Conservation (phyloP, 2,329 filamentous ascomycete genomes). For the Clathrospora elynae region DNA sequence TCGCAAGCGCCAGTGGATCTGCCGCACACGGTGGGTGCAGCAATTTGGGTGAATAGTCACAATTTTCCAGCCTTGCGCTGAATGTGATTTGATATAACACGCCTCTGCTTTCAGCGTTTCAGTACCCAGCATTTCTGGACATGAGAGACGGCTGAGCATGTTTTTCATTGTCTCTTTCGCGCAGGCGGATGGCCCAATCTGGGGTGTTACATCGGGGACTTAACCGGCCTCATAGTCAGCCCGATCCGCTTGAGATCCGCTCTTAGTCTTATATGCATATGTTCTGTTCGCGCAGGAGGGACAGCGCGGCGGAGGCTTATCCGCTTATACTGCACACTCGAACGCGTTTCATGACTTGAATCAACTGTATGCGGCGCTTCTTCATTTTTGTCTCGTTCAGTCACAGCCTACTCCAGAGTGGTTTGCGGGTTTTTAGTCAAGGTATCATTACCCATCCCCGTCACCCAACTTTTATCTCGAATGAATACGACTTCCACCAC, state of each 20-base stretch:
- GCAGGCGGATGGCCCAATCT: constrained; percentile 5
- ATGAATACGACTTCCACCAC: too few species aligned
- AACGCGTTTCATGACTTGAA: constrained; percentile 23
- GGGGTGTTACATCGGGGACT: constrained; percentile 26
- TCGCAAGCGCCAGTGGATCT: too few species aligned
- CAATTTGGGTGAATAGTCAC: constrained; percentile 1
- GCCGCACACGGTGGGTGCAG: too few species aligned
- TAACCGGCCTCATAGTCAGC: constrained; percentile 16
- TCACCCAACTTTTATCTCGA: too few species aligned
- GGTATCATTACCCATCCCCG: constrained; percentile 17
- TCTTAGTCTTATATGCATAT: constrained; percentile 10
- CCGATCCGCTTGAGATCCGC: constrained; percentile 23
- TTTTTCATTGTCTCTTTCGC: constrained; percentile 8
- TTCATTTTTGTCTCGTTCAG: constrained; percentile 14
- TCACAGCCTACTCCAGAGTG: constrained; percentile 21
- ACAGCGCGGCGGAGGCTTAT: constrained; percentile 24
- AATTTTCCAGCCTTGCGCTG: constrained; percentile 6
- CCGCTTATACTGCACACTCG: constrained; percentile 24
- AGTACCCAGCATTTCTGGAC: constrained; percentile 2
- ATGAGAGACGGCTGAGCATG: constrained; percentile 5
- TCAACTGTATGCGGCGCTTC: constrained; percentile 11
- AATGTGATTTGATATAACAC: constrained; percentile 5
- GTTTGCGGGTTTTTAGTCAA: constrained; percentile 19
- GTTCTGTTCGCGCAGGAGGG: too few species aligned
- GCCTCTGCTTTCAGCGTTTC: constrained; percentile 16